Evolutionary conservation across 169 alveolate genomes (phyloP).

Genomic region (Plasmodium chabaudi): DNA sequence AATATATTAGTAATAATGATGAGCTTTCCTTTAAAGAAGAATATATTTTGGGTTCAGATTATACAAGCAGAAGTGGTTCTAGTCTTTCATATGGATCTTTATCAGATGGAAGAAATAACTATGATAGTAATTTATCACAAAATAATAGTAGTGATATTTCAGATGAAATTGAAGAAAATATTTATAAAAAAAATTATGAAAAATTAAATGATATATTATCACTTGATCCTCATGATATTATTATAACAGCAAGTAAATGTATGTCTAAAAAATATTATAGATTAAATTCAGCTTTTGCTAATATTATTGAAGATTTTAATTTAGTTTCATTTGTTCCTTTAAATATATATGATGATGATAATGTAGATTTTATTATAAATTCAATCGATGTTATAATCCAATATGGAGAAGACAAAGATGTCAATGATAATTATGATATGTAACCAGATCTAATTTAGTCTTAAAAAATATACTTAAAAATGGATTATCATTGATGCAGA

Average conservation of each 20-base stretch:
- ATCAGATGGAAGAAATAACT: constrained; percentile 5
- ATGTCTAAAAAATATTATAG: constrained; percentile 81
- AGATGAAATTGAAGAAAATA: constrained; percentile 61
- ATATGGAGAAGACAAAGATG: constrained; percentile 88
- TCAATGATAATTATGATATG: constrained; percentile 84
- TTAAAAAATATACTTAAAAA: too few species aligned
- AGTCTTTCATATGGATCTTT: constrained; percentile 25
- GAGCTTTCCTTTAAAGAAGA: constrained; percentile 47
- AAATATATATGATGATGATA: constrained; percentile 84
- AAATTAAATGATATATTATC: constrained; percentile 75
- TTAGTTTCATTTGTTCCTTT: constrained; percentile 85
- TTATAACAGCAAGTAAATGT: constrained; percentile 69
- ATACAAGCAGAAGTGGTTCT: constrained; percentile 53
- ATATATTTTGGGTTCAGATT: constrained; percentile 47
- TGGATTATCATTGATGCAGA: too few species aligned
- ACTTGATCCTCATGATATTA: constrained; percentile 73
- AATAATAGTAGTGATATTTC: constrained; percentile 21
- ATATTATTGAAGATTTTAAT: constrained; percentile 84
- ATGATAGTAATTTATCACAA: constrained; percentile 1
- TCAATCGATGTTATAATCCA: constrained; percentile 84
- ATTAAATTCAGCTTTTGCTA: constrained; percentile 84
- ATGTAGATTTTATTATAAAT: constrained; percentile 82
- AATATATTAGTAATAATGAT: constrained; percentile 14
- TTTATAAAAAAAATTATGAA: constrained; percentile 69
- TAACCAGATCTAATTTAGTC: neutral